Base-by-base conservation (phyloP, 495 filamentous ascomycete genomes). In the Tuber brumale region DNA sequence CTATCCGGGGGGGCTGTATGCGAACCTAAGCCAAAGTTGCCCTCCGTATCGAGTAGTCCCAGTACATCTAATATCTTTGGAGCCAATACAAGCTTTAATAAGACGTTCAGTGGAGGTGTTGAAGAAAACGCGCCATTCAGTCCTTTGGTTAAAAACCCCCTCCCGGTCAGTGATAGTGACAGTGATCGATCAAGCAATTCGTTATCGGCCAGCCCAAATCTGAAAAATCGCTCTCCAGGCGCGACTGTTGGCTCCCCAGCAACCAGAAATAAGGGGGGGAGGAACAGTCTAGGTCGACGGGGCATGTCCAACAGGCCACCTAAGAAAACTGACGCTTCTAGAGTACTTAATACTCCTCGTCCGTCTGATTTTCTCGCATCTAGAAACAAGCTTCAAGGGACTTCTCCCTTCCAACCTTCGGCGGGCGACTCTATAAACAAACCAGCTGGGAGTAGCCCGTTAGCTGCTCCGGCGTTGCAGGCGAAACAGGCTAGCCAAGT, bases 11-110 rank as follows among this genome's bases (percentile, higher is more conserved):
- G n/a, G 76, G 85, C 72, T 85, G 31, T 85, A 85, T 72, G 84
- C 82, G 69, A 86, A 83, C 70, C 85, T 85, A 77, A 93, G 87
- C 48, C 87, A 88, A 18, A 80, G 70, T 43, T 74, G 37, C 74
- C 76, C 27, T 71, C 70, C 23, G 48, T 57, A 74, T 72, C 78
- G n/a, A 72, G 45, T 19, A 74, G 74, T 19, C 74, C 80, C 18
- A 69, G 70, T 69, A 74, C 69, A 37, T 77, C 77, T 21, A 77
- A 77, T 44, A 41, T 82, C 35, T 82, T 82, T 46, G 75, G 46
- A 27, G 45, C 70, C 2, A 57, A 71, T 43, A 73, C 77, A 39
- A 77, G 69, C 42, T 82, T 76, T 69, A 75, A 76, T 21, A 71
- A 72, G 41, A 74, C 80, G 39, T 79, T 81, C 43, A 74, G 76